phyloP scores from a whole-genome alignment of 2,329 filamentous ascomycete species.

The Cryphonectria naterciae region DNA sequence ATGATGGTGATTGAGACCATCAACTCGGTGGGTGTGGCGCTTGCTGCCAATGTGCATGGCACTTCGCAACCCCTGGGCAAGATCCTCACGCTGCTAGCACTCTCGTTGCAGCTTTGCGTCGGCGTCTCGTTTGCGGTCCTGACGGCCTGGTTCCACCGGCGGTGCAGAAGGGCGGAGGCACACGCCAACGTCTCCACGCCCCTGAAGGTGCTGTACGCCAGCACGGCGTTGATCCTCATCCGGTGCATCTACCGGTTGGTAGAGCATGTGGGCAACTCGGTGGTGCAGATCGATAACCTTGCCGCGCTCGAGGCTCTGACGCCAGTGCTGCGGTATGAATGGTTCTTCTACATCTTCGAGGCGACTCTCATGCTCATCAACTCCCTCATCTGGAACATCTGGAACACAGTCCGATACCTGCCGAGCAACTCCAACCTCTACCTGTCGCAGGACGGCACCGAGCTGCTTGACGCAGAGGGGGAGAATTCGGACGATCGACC shows the following conservation, averaged over 20 bases:
- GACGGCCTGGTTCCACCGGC: constrained; percentile 52
- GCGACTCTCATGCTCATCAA: constrained; percentile 57
- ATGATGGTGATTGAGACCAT: constrained; percentile 53
- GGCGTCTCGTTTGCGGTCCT: constrained; percentile 54
- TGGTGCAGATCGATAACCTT: constrained; percentile 44
- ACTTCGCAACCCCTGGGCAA: constrained; percentile 14
- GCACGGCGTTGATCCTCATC: constrained; percentile 51
- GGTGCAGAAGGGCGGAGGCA: constrained; percentile 44
- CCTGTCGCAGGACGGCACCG: constrained; percentile 52
- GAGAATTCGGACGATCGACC: constrained; percentile 52
- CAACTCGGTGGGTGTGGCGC: constrained; percentile 52
- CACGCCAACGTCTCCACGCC: constrained; percentile 39
- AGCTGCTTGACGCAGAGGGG: constrained; percentile 44
- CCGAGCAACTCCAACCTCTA: constrained; percentile 55
- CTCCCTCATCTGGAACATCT: constrained; percentile 52
- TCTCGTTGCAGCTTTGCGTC: constrained; percentile 59
- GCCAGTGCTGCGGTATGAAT: constrained; percentile 58
- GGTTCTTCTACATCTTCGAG: constrained; percentile 64
- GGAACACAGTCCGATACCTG: constrained; percentile 55
- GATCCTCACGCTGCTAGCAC: constrained; percentile 52
- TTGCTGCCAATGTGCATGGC: constrained; percentile 47
- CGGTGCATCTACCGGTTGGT: constrained; percentile 62
- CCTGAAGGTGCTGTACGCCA: constrained; percentile 56
- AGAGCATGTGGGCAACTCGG: constrained; percentile 59
- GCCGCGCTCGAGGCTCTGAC: constrained; percentile 44